These are phyloP conservation scores for Botrytis deweyae DNA, from an alignment of 2,329 filamentous ascomycete genomes.

Conservation along the genomic window DNA sequence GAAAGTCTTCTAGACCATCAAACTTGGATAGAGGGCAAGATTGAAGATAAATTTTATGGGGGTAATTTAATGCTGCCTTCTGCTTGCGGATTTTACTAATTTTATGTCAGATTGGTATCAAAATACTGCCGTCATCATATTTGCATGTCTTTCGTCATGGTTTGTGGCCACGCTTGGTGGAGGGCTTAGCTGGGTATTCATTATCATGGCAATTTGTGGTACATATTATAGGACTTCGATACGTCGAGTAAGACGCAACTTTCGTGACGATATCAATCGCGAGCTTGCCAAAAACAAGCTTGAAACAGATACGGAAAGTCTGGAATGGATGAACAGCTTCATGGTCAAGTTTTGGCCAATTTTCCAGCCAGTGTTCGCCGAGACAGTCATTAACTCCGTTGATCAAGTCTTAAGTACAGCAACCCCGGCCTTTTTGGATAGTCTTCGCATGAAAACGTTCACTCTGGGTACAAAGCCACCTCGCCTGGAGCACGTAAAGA, in stretches of 20 bases:
- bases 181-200: constrained; percentile 87
- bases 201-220: constrained; percentile 87
- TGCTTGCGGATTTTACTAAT: constrained; percentile 24
- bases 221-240: constrained; percentile 97
- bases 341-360: constrained; percentile 99
- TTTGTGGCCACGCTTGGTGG: constrained; percentile 85
- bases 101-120: constrained; percentile 85
- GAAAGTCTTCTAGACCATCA: constrained; percentile 82
- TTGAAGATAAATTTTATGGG: constrained; percentile 89
- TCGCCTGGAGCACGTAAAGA: constrained; percentile 95
- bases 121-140: constrained; percentile 90
- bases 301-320: constrained; percentile 85
- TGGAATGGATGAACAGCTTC: constrained; percentile 99
- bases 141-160: constrained; percentile 90
- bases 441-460: constrained; percentile 89
- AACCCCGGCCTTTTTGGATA: constrained; percentile 90
- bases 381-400: constrained; percentile 89
- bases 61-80: constrained; percentile 49
- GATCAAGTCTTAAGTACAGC: constrained; percentile 93
- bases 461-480: constrained; percentile 93
- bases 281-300: constrained; percentile 84
- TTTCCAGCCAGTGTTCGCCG: constrained; percentile 88
- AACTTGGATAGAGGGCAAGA: constrained; percentile 77
- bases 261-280: constrained; percentile 87
- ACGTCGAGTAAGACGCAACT: constrained; percentile 89